Evolutionary conservation across 2,329 filamentous ascomycete species (phyloP).

Genomic region (Diplodia mutila): DNA sequence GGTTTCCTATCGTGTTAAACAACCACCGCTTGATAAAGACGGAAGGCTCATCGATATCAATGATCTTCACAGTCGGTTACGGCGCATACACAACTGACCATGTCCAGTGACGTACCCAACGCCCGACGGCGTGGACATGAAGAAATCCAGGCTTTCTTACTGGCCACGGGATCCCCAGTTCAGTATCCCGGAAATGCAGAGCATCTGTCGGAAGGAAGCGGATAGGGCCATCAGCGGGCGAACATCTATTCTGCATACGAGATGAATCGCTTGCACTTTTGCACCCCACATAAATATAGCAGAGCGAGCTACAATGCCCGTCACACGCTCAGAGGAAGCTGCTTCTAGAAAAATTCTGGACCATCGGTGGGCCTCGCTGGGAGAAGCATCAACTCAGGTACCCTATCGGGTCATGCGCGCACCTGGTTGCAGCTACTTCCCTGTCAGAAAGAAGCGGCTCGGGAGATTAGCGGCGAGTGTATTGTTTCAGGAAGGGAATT

Average conservation of each 20-base stretch:
- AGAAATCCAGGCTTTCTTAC: not conserved
- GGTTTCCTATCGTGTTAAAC: too few relatives aligned
- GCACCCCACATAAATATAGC: not conserved
- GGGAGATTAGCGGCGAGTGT: not conserved
- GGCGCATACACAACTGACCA: not conserved
- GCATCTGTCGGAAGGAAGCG: not conserved
- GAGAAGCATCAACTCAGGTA: not conserved
- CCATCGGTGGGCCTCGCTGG: not conserved
- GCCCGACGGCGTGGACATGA: not conserved
- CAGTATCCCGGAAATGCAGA: not conserved
- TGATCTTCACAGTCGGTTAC: not conserved
- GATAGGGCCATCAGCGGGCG: not conserved
- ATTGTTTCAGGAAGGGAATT: not conserved
- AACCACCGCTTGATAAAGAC: too few relatives aligned
- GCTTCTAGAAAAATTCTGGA: constrained; percentile 11
- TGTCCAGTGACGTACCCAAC: not conserved
- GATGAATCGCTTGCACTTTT: not conserved
- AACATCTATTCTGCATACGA: too few relatives aligned
- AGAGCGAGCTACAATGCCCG: not conserved
- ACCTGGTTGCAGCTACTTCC: not conserved
- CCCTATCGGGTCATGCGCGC: not conserved
- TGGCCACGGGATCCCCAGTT: not conserved
- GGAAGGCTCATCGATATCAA: too few relatives aligned
- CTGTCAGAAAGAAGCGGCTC: not conserved
- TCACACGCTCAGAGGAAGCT: not conserved